Base-by-base conservation (phyloP, 108 stramenopile genomes). In the Skeletonema menzelii region DNA sequence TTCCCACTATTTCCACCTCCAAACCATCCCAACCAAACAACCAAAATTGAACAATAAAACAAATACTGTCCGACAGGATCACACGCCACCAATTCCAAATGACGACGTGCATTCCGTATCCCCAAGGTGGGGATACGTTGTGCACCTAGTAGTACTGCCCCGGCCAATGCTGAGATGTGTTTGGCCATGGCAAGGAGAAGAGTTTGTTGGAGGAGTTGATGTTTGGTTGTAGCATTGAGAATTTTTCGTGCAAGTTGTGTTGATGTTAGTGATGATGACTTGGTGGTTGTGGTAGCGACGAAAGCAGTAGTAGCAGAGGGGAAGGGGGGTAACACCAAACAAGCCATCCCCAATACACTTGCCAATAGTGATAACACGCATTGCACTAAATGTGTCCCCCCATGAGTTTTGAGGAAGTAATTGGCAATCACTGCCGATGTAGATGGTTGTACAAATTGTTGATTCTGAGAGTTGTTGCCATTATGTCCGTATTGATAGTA, bases 51-150 rank as follows among this genome's bases (percentile, higher is more conserved):
- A 60, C 85, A 84, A 49, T 88, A 91, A 69, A 91, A 92, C 26
- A 92, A 81, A 73, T 95, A 95, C 37, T 91, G 91, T 20, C 88
- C 86, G 11, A 95, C 80, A 13, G 93, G 93, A 79, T 95, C 93
- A 3, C 42, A 56, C 3, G 82, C 89, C 30, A 95, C 62, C 8
- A 61, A 10, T 68, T 92, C 86, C 75, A 95, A 77, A 72, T 85
- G 79, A 44, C 35, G 19, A 22, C 91, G 81, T 38, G 88, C 75
- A 56, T 86, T 57, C n/a, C 78, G 62, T 46, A 90, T 44, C 3
- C 91, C 91, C 31, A 88, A 68, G 24, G 87, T 63, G 2, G 91
- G 91, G 42, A 91, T 91, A 13, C 83, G 81, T 20, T 65, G 66
- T 46, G 89, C 93, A 8, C 86, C 81, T 15, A 91, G 32, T 8